phyloP scores from a whole-genome alignment of 2,329 filamentous ascomycete genomes.

The Conoideocrella luteorostrata region DNA sequence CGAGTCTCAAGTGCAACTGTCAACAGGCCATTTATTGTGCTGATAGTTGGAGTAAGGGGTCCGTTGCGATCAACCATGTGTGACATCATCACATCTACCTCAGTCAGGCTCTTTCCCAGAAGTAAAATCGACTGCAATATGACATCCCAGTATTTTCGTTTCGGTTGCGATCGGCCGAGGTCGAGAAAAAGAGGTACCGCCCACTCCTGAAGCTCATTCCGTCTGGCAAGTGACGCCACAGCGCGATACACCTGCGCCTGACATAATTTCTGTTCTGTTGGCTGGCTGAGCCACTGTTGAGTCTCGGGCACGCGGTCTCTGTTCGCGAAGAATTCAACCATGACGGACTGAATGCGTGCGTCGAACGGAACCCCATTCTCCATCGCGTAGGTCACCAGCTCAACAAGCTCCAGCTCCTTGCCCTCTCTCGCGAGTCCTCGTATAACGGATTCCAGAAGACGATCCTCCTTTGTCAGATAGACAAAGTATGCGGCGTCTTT shows the following conservation, averaged over 20 bases:
- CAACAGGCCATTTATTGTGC: constrained; percentile 72
- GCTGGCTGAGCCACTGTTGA: constrained; percentile 60
- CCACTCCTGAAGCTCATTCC: constrained; percentile 55
- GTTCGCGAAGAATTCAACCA: constrained; percentile 58
- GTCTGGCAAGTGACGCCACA: constrained; percentile 46
- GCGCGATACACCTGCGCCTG: constrained; percentile 20
- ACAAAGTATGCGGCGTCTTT: constrained; percentile 14
- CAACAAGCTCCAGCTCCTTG: constrained; percentile 49
- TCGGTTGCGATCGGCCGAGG: constrained; percentile 39
- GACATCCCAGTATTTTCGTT: constrained; percentile 61
- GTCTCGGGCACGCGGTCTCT: constrained; percentile 53
- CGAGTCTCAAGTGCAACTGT: constrained; percentile 63
- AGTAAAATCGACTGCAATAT: constrained; percentile 68
- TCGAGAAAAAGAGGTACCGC: constrained; percentile 52
- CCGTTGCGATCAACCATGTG: constrained; percentile 60
- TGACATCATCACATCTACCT: constrained; percentile 50
- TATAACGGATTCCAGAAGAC: constrained; percentile 22
- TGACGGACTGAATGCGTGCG: constrained; percentile 40
- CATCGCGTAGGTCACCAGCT: constrained; percentile 47
- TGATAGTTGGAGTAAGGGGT: constrained; percentile 52
- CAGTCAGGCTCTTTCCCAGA: constrained; percentile 56
- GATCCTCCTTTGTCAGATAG: constrained; percentile 15
- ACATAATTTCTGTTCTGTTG: constrained; percentile 28
- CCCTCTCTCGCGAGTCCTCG: constrained; percentile 56
- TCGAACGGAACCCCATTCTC: constrained; percentile 39